phyloP scores from a whole-genome alignment of 495 filamentous ascomycete species.

The Penicillium pancosmium region DNA sequence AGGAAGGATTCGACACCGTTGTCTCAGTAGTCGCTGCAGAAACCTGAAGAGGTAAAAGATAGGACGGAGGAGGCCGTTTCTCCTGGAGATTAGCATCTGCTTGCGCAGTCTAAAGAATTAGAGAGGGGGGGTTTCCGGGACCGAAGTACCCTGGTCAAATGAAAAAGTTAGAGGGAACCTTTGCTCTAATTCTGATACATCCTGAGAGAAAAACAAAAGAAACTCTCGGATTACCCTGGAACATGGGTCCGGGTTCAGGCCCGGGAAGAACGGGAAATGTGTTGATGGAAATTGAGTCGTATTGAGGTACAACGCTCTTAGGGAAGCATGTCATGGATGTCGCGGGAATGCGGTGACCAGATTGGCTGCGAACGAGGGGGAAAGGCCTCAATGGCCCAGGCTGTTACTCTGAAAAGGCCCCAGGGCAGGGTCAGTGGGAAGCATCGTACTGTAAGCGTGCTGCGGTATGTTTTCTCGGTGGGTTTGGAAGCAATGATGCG shows the following conservation, averaged over 20 bases:
- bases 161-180: not conserved
- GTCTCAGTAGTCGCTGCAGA: slow-evolving; percentile 20
- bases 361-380: slow-evolving; percentile 4
- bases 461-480: slow-evolving; percentile 28
- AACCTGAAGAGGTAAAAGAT: slow-evolving; percentile 21
- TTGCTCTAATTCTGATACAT: slow-evolving; percentile 8
- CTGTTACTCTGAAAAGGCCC: not conserved
- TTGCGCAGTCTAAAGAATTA: not conserved
- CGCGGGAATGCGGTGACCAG: slow-evolving; percentile 7
- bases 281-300: slow-evolving; percentile 9
- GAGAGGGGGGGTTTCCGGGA: not conserved
- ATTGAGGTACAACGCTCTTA: slow-evolving; percentile 13
- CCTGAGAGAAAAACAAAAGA: slow-evolving; percentile 15
- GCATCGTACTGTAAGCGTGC: slow-evolving; percentile 20
- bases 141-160: not conserved
- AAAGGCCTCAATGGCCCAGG: slow-evolving; percentile 4
- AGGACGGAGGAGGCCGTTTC: slow-evolving; percentile 4
- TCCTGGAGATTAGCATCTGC: not conserved
- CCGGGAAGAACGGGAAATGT: not conserved
- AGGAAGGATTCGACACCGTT: slow-evolving; percentile 17
- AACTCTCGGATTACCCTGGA: slow-evolving; percentile 6
- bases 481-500: slow-evolving; percentile 66
- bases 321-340: slow-evolving; percentile 8
- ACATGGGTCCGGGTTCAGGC: slow-evolving; percentile 17
- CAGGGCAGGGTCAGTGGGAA: not conserved